Percentiles rank a stretch among this genome's conserved stretches.
Conservation (phyloP, 192 early-diverging fungal species). For the Powellomyces hirtus region DNA sequence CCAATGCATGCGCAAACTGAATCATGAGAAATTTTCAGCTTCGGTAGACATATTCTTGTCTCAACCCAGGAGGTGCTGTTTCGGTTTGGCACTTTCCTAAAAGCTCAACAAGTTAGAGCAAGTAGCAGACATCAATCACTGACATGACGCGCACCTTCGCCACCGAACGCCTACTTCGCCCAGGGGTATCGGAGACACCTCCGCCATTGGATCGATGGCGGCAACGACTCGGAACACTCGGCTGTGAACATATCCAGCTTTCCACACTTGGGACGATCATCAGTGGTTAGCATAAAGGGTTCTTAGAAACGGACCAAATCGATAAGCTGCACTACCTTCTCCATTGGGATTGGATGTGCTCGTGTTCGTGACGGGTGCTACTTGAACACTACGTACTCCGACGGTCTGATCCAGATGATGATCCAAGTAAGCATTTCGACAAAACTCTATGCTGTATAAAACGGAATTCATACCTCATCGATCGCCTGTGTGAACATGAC, state of each 20-base stretch:
- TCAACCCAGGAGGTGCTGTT: neutral
- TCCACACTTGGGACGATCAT: slow-evolving; percentile 43
- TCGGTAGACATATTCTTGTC: slow-evolving; percentile 16
- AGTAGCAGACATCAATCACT: too few relatives aligned
- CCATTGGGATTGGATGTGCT: too few relatives aligned
- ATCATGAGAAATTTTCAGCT: slow-evolving; percentile 3
- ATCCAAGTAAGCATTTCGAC: neutral
- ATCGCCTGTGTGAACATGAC: slow-evolving; percentile 42
- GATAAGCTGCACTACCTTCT: neutral
- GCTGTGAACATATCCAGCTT: slow-evolving; percentile 45
- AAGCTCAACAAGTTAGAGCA: too few relatives aligned
- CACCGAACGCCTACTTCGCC: slow-evolving; percentile 18
- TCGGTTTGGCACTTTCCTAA: too few relatives aligned
- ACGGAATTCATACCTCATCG: too few relatives aligned
- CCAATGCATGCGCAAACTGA: slow-evolving; percentile 25
- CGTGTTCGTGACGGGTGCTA: neutral
- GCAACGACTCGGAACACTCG: slow-evolving; percentile 40
- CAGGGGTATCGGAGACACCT: neutral
- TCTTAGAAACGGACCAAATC: neutral
- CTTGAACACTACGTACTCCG: neutral
- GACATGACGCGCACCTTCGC: slow-evolving; percentile 23
- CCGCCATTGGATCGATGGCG: slow-evolving; percentile 13
- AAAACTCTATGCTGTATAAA: too few relatives aligned
- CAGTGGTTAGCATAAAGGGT: neutral
- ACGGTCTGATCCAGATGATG: neutral